Base-by-base conservation (phyloP, 2,329 filamentous ascomycete genomes). In the Cladobotryum mycophilum region DNA sequence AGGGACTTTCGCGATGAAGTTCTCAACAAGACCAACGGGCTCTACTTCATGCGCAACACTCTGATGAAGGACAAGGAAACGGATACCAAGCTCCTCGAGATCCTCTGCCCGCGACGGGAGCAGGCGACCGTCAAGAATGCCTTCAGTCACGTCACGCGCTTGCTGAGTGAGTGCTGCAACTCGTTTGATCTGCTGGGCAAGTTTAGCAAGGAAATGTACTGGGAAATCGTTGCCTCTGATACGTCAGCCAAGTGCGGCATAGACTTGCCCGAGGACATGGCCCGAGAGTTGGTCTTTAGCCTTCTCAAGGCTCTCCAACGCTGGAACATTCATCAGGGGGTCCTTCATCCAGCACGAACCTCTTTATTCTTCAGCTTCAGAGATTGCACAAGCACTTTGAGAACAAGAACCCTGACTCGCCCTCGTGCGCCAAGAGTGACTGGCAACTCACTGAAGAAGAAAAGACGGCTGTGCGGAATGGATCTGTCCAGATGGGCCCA, bases 301-400 rank as follows among this genome's bases (percentile, higher is more conserved):
- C 42, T 57, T n/a, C 35, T 57, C 17, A 53, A 52, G 30, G 56
- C 50, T 33, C 47, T 53, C 17, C 49, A 52, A 25, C 55, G 53
- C 4, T 58, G 42, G 45, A 43, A 53, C 4, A 37, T 49, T 11
- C 49, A 46, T 4, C 52, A 53, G n/a, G 38, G 5, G 33, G 42
- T 1, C 30, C 18, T 12, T 14, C 38, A 46, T 44, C 44, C 40
- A 45, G 25, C 14, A 53, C 25, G 30, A 47, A 38, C 3, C 41
- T 41, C 33, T 35, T 38, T 7, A 45, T 44, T 2, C 47, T 54
- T 11, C 50, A 47, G 18, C 15, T 52, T 1, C 52, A 57, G 7
- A 46, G 48, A 2, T 20, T 57, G 3, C 47, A 56, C 1, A 30
- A 57, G 15, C 37, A 13, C 1, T 53, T 56, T 18, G 42, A 53